Conservation (phyloP, 1,284 basidiomycete species). For the Sanguinoderma infundibulare region DNA sequence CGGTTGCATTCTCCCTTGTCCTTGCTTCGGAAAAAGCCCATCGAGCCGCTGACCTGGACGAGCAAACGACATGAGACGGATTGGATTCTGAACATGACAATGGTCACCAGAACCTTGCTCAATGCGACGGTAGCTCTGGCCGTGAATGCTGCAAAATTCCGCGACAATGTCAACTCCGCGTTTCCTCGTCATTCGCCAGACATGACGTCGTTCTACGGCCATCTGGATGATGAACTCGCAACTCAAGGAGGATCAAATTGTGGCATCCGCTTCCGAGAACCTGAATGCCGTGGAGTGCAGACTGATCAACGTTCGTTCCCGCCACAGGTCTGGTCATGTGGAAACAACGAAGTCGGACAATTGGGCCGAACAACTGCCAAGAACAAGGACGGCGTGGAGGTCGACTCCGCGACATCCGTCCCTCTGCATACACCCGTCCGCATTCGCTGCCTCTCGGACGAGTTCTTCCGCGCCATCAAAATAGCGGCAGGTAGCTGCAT, state of each 20-base stretch:
- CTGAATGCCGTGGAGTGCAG: not conserved
- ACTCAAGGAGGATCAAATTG: not conserved
- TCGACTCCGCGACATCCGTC: constrained; percentile 76
- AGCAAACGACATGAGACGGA: not conserved
- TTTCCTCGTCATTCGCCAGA: not conserved
- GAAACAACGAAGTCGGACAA: constrained; percentile 91
- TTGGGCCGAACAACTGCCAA: constrained; percentile 82
- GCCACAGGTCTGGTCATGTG: constrained; percentile 80
- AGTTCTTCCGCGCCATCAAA: constrained; percentile 82
- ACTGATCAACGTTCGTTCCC: not conserved
- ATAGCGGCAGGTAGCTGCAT: constrained; percentile 85
- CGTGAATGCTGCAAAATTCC: not conserved
- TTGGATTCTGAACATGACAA: not conserved
- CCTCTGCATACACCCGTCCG: constrained; percentile 80
- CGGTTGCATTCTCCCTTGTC: not conserved
- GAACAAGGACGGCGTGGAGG: constrained; percentile 67
- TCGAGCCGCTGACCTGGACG: not conserved
- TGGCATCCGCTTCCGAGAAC: not conserved
- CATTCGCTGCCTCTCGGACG: constrained; percentile 70
- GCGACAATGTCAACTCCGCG: not conserved
- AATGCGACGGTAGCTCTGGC: not conserved
- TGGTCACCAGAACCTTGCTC: not conserved
- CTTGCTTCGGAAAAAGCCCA: not conserved
- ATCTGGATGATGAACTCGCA: not conserved
- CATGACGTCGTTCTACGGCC: not conserved